Evolutionary conservation across 2,329 filamentous ascomycete species (phyloP).

Genomic region (Exophiala sp.): DNA sequence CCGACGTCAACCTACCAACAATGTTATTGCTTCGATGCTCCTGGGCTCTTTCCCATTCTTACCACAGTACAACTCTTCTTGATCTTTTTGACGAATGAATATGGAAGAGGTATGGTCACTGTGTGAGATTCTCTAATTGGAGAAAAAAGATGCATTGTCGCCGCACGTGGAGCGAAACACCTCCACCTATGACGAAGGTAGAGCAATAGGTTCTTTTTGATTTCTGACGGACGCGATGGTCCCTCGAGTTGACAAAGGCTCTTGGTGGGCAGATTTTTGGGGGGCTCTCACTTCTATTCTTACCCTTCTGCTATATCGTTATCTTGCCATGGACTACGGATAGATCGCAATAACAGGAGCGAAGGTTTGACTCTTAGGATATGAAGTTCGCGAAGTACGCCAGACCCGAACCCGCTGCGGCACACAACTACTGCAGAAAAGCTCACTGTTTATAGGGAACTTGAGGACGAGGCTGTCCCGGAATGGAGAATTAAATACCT

Average conservation of each 20-base stretch:
- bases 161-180: constrained; percentile 3
- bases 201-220: background rate
- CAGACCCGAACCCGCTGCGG: constrained; percentile 18
- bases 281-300: background rate
- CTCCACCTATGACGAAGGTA: constrained; percentile 5
- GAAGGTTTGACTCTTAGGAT: background rate
- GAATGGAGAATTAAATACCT: constrained; percentile 95
- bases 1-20: no score
- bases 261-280: background rate
- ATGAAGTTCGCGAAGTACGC: constrained; percentile 64
- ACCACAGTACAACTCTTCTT: no score
- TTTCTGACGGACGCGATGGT: background rate
- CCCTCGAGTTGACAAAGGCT: background rate
- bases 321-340: background rate
- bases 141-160: background rate
- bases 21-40: no score
- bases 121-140: background rate
- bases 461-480: constrained; percentile 83
- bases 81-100: no score
- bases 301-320: background rate
- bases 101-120: no score
- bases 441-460: constrained; percentile 53
- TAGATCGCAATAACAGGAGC: constrained; percentile 1
- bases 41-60: no score
- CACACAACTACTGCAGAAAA: constrained; percentile 23